These are phyloP conservation scores for Beauveria scarabaeidicola DNA, from an alignment of 2,329 filamentous ascomycete species.

Conservation along the genomic window DNA sequence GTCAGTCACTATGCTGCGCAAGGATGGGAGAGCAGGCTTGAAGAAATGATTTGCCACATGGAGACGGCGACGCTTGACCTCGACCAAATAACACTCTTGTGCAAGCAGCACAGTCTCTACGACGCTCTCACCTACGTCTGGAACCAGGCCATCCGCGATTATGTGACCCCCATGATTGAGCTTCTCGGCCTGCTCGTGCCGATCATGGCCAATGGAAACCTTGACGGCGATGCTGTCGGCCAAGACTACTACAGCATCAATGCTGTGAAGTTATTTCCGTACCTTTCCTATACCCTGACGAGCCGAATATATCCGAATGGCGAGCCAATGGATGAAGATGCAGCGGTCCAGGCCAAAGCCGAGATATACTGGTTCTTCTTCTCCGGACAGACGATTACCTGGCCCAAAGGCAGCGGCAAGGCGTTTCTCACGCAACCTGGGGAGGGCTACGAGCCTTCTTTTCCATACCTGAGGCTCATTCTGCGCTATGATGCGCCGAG, in stretches of 20 bases:
- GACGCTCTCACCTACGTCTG: slow-evolving; percentile 95
- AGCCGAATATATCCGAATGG: slow-evolving; percentile 88
- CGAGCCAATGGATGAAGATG: slow-evolving; percentile 60
- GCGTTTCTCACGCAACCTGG: slow-evolving; percentile 52
- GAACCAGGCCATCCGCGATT: slow-evolving; percentile 85
- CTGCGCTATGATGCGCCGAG: slow-evolving; percentile 84
- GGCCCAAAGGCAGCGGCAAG: slow-evolving; percentile 59
- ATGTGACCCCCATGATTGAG: slow-evolving; percentile 82
- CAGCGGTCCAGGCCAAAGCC: slow-evolving; percentile 69
- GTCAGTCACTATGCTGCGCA: slow-evolving; percentile 72
- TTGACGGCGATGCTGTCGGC: slow-evolving; percentile 45
- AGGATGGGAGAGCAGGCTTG: slow-evolving; percentile 68
- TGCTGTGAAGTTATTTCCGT: slow-evolving; percentile 87
- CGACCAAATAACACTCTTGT: slow-evolving; percentile 82
- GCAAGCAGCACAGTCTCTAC: slow-evolving; percentile 85
- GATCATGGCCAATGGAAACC: slow-evolving; percentile 47
- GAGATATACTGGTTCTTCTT: slow-evolving; percentile 93
- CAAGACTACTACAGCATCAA: slow-evolving; percentile 57
- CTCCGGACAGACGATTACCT: slow-evolving; percentile 67
- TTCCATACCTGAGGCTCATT: slow-evolving; percentile 76
- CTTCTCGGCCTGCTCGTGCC: slow-evolving; percentile 61
- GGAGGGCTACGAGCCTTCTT: slow-evolving; percentile 58
- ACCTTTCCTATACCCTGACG: slow-evolving; percentile 84
- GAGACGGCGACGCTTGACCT: slow-evolving; percentile 87
- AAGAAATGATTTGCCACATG: slow-evolving; percentile 91